Conservation (phyloP, 2,329 filamentous ascomycete genomes). For the Colletotrichum sidae region DNA sequence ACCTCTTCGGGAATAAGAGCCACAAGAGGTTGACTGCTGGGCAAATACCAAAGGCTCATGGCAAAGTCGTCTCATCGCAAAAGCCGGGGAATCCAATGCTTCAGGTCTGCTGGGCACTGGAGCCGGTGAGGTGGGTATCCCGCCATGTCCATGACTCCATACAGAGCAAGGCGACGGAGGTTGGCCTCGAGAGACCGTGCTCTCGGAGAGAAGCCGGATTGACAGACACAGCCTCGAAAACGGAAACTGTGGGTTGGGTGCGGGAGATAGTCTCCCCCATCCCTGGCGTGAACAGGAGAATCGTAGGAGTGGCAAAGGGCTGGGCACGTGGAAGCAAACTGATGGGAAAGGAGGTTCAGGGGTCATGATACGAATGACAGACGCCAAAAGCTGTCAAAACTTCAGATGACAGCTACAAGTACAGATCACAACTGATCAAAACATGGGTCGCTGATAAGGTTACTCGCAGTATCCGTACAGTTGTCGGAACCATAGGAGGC, state of each 20-base stretch:
- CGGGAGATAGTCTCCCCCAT: constrained; percentile 9
- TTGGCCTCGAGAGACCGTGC: constrained; percentile 9
- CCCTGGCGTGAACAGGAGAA: constrained; percentile 6
- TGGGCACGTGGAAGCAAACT: constrained; percentile 14
- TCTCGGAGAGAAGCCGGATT: constrained; percentile 28
- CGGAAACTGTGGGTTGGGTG: not conserved
- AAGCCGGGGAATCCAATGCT: not conserved
- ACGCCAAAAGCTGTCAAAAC: not conserved
- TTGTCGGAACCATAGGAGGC: not conserved
- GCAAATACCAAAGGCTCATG: not conserved
- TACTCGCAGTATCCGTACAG: not conserved
- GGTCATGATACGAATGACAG: not conserved
- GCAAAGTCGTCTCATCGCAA: not conserved
- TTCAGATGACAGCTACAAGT: constrained; percentile 21
- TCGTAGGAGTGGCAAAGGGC: not conserved
- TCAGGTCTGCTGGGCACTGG: constrained; percentile 15
- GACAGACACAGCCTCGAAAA: constrained; percentile 26
- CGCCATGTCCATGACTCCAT: not conserved
- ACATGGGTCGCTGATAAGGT: constrained; percentile 17
- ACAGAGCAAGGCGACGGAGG: constrained; percentile 9
- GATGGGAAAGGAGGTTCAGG: not conserved
- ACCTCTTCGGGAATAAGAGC: constrained; percentile 15
- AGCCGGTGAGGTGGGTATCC: constrained; percentile 4
- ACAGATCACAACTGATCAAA: not conserved
- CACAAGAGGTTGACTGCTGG: not conserved